Conservation (phyloP, 2,329 filamentous ascomycete genomes). For the Colletotrichum incanum region DNA sequence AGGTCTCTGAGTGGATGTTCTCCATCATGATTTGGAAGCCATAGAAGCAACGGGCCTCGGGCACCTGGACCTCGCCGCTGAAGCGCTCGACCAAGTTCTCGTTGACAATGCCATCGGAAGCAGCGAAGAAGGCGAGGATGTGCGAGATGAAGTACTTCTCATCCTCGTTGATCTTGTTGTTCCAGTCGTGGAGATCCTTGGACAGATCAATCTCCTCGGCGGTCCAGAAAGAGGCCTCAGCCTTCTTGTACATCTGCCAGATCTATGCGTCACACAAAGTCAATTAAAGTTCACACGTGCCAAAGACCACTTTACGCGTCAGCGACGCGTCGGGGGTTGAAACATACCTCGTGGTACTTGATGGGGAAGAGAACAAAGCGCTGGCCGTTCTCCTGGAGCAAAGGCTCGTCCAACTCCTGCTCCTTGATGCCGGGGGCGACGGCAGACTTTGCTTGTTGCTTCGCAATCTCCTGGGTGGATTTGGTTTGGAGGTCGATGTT, state of each 20-base stretch:
- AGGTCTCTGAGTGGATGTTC: constrained; percentile 99
- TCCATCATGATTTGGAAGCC: constrained; percentile 99
- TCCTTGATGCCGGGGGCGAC: constrained; percentile 71
- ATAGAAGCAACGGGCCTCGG: constrained; percentile 99
- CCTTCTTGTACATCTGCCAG: constrained; percentile 99
- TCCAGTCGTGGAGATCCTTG: constrained; percentile 99
- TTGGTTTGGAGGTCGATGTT: constrained; percentile 75
- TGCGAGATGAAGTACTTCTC: constrained; percentile 99
- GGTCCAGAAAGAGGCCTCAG: constrained; percentile 99
- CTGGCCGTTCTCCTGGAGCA: constrained; percentile 94
- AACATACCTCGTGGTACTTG: constrained; percentile 97
- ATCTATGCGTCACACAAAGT: constrained; percentile 73
- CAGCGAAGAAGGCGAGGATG: constrained; percentile 98
- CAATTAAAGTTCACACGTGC: constrained; percentile 53
- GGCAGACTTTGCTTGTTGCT: constrained; percentile 60
- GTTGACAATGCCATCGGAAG: constrained; percentile 99
- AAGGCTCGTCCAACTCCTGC: constrained; percentile 86
- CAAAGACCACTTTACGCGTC: constrained; percentile 78
- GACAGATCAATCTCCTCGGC: constrained; percentile 99
- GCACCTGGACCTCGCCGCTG: constrained; percentile 95
- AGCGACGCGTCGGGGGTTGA: constrained; percentile 57
- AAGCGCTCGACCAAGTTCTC: constrained; percentile 99
- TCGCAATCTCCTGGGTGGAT: constrained; percentile 64
- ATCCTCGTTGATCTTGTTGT: constrained; percentile 96
- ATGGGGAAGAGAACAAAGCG: constrained; percentile 99